Percentiles rank a stretch among this genome's conserved stretches.
Evolutionary conservation across 2,329 filamentous ascomycete genomes (phyloP).

Genomic region (Ploettnerulaceae sp.): DNA sequence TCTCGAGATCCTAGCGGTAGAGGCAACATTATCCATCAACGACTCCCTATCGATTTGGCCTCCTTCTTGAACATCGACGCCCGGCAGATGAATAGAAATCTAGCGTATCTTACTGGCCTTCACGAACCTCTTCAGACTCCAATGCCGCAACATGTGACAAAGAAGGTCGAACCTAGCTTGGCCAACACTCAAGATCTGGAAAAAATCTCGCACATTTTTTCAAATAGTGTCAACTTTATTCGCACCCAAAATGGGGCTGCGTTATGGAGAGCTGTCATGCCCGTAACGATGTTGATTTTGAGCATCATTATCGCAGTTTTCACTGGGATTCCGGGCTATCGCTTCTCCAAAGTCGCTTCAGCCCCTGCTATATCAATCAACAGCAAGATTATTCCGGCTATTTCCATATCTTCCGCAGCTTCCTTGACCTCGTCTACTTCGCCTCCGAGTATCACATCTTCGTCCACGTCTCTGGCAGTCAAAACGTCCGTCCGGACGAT

Average conservation of each 20-base stretch:
- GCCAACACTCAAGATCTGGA: conserved; percentile 18
- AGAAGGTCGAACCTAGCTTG: conserved; percentile 12
- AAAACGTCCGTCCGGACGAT: conserved; percentile 32
- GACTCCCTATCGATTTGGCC: conserved; percentile 44
- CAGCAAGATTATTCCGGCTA: conserved; percentile 30
- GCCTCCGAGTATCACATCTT: conserved; percentile 20
- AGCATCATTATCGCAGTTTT: conserved; percentile 25
- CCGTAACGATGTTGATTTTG: conserved; percentile 26
- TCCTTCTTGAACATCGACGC: conserved; percentile 48
- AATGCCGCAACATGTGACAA: not conserved
- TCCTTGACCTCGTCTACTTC: conserved; percentile 6
- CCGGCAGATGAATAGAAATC: conserved; percentile 49
- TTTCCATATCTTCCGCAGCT: conserved; percentile 18
- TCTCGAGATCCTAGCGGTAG: conserved; percentile 35
- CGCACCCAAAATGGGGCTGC: conserved; percentile 17
- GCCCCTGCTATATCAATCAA: conserved; percentile 32
- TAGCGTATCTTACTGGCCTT: conserved; percentile 43
- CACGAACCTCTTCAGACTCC: conserved; percentile 23
- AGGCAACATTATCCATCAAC: conserved; percentile 36
- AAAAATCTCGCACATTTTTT: conserved; percentile 21
- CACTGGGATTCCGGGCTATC: conserved; percentile 21
- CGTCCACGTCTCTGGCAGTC: conserved; percentile 25
- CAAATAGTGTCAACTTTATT: conserved; percentile 20
- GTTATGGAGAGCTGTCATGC: conserved; percentile 26
- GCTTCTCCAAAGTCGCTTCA: conserved; percentile 20